Percentiles rank a stretch among this genome's conserved stretches.
Conservation (phyloP, 2,329 filamentous ascomycete species). For the Aspergillus sp. region DNA sequence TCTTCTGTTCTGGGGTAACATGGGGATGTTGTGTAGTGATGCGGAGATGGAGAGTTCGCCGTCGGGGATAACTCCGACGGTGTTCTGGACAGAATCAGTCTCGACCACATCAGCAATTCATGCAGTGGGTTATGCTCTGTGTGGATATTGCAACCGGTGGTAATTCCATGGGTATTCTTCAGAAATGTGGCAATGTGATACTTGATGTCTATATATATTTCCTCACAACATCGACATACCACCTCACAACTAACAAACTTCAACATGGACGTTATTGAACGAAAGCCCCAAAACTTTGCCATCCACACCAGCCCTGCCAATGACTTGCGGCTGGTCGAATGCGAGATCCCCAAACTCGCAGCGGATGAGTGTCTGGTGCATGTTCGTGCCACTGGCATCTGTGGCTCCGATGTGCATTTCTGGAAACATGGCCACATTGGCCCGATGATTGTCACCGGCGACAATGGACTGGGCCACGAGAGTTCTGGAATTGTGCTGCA, state of each 20-base stretch:
- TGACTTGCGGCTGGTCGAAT: constrained; percentile 14
- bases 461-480: constrained; percentile 16
- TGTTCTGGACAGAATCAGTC: too few relatives aligned
- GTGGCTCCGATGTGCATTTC: constrained; percentile 15
- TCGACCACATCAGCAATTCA: too few relatives aligned
- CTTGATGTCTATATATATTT: background rate
- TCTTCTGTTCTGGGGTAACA: too few relatives aligned
- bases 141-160: background rate
- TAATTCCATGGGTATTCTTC: background rate
- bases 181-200: background rate
- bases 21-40: too few relatives aligned
- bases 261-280: constrained; percentile 10
- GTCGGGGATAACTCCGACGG: too few relatives aligned
- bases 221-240: background rate
- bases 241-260: background rate
- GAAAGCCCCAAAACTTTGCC: constrained; percentile 11
- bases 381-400: constrained; percentile 13
- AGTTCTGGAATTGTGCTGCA: constrained; percentile 12
- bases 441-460: constrained; percentile 12
- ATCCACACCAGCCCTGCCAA: constrained; percentile 13
- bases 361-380: constrained; percentile 11
- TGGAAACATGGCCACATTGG: constrained; percentile 16
- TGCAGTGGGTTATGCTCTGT: too few relatives aligned
- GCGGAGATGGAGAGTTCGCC: too few relatives aligned
- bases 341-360: constrained; percentile 9